These are phyloP conservation scores for Trichomonascus vanleenenianus DNA, from an alignment of 805 yeast genomes.

Conservation along the genomic window DNA sequence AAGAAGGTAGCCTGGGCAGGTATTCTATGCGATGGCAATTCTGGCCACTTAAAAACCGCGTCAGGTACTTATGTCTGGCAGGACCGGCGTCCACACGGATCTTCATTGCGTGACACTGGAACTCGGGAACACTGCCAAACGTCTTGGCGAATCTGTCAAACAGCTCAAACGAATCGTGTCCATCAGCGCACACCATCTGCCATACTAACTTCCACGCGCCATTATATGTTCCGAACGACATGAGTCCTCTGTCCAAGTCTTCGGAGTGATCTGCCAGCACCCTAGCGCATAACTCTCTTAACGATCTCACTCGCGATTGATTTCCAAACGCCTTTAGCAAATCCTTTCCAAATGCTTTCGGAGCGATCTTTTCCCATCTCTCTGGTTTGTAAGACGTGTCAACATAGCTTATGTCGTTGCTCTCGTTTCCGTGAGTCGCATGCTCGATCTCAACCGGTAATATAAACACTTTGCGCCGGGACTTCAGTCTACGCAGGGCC, in stretches of 20 bases:
- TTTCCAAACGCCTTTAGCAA: neutral
- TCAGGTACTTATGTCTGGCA: too few relatives aligned
- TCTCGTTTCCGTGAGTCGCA: too few relatives aligned
- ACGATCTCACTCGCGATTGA: neutral
- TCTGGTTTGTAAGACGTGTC: constrained; percentile 1
- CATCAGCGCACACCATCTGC: constrained; percentile 10
- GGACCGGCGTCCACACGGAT: neutral
- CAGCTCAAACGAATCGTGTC: constrained; percentile 13
- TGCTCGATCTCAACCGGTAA: too few relatives aligned
- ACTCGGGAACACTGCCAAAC: constrained; percentile 10
- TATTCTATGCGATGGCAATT: constrained; percentile 14
- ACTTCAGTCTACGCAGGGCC: too few relatives aligned
- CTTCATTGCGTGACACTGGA: constrained; percentile 8
- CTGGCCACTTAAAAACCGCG: neutral
- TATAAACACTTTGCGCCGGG: too few relatives aligned
- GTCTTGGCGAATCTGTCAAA: constrained; percentile 9
- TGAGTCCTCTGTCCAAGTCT: neutral
- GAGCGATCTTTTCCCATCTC: neutral
- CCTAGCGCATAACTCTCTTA: neutral
- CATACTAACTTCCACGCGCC: constrained; percentile 13
- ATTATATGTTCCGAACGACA: neutral
- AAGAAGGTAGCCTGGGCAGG: constrained; percentile 3
- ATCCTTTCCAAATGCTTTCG: neutral
- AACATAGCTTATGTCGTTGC: neutral
- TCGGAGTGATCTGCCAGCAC: neutral